Percentiles rank a stretch among this genome's conserved stretches.
Conservation (phyloP, 139 green algal species). For the Chlorella sorokiniana region DNA sequence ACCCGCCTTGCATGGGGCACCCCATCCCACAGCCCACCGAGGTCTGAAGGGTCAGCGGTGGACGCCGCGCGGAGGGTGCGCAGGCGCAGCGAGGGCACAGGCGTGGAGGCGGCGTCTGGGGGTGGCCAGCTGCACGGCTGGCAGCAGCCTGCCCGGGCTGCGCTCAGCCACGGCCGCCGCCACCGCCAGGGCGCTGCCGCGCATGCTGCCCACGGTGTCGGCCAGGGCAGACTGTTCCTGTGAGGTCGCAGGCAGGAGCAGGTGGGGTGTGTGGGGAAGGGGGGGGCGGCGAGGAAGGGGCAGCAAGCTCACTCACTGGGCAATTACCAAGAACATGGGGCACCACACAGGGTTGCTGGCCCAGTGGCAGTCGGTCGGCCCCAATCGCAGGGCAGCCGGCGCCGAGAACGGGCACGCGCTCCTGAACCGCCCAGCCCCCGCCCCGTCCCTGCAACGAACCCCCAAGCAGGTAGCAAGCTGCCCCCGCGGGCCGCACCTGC, state of each 20-base stretch:
- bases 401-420: background rate
- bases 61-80: background rate
- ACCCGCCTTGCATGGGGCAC: too few species aligned
- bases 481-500: background rate
- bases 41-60: too few species aligned
- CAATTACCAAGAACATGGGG: background rate
- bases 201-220: constrained; percentile 4
- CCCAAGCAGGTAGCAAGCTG: background rate
- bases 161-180: constrained; percentile 10
- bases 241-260: background rate
- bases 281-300: background rate
- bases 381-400: too few species aligned
- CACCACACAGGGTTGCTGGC: background rate
- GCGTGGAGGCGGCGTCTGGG: background rate
- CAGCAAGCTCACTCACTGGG: background rate
- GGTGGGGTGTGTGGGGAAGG: too few species aligned
- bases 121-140: background rate
- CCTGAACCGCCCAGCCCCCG: too few species aligned
- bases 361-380: background rate
- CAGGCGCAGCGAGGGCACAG: background rate
- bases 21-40: too few species aligned
- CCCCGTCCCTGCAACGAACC: too few species aligned
- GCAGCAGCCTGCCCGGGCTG: too few species aligned
- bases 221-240: background rate
- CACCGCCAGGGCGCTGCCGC: background rate